Evolutionary conservation across 352 stramenopile genomes (phyloP).

Genomic region (Globisporangium cederbergense): DNA sequence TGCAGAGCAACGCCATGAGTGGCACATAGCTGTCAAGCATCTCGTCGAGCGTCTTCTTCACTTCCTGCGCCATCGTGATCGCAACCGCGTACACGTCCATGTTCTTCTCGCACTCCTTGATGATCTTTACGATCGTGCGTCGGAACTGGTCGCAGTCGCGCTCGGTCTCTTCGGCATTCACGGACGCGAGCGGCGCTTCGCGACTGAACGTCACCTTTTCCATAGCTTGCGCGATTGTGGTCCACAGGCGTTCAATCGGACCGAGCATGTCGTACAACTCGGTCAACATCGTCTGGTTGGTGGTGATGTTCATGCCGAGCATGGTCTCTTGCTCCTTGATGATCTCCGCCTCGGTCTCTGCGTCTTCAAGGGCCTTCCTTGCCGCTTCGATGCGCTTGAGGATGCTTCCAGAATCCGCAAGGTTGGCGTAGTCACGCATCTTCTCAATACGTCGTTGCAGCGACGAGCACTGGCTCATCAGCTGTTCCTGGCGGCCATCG

Average conservation of each 20-base stretch:
- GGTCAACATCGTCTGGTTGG: conserved; percentile 74
- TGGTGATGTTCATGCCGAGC: conserved; percentile 78
- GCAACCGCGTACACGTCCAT: conserved; percentile 78
- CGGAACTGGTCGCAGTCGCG: conserved; percentile 86
- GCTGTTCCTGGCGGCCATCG: conserved; percentile 86
- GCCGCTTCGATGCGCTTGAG: conserved; percentile 79
- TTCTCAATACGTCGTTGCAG: conserved; percentile 89
- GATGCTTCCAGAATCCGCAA: conserved; percentile 75
- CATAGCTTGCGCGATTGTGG: conserved; percentile 76
- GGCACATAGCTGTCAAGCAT: conserved; percentile 89
- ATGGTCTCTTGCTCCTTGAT: conserved; percentile 89
- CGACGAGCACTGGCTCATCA: conserved; percentile 69
- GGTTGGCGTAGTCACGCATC: conserved; percentile 85
- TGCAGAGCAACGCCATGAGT: conserved; percentile 91
- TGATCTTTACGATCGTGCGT: conserved; percentile 85
- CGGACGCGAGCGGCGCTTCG: conserved; percentile 52
- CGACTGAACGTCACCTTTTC: conserved; percentile 71
- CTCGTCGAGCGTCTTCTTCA: conserved; percentile 81
- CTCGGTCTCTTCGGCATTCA: conserved; percentile 86
- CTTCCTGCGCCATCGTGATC: conserved; percentile 75
- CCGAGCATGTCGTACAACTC: conserved; percentile 75
- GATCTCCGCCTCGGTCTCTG: conserved; percentile 74
- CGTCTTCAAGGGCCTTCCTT: conserved; percentile 77
- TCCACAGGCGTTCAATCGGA: conserved; percentile 89
- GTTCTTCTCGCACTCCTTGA: conserved; percentile 90